These are phyloP conservation scores for Diaporthe citrichinensis DNA, from an alignment of 2,329 filamentous ascomycete genomes.

Conservation along the genomic window DNA sequence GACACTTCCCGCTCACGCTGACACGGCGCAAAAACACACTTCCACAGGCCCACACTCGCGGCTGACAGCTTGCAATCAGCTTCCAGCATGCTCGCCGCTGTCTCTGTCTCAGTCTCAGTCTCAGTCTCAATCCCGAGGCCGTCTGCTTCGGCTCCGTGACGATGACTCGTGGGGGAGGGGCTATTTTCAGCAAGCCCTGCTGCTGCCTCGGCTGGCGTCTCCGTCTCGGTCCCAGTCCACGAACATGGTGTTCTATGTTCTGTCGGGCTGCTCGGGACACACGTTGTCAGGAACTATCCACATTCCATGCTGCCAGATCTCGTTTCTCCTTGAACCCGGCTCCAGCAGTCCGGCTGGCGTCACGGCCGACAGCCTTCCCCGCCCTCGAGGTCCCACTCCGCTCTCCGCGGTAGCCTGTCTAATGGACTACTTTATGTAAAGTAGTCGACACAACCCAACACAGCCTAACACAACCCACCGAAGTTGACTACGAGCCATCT, in stretches of 20 bases:
- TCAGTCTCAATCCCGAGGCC: neutral
- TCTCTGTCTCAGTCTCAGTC: slow-evolving; percentile 22
- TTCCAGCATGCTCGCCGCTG: neutral
- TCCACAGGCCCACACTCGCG: neutral
- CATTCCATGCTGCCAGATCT: neutral
- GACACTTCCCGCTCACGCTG: neutral
- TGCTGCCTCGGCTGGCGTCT: neutral
- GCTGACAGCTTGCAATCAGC: neutral
- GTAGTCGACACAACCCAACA: neutral
- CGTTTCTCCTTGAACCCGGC: neutral
- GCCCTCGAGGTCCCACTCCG: slow-evolving; percentile 25
- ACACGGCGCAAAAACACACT: neutral
- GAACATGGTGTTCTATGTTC: too few relatives aligned
- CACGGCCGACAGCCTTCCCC: slow-evolving; percentile 35
- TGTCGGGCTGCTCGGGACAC: neutral
- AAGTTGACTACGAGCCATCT: slow-evolving; percentile 5
- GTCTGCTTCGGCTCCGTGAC: slow-evolving; percentile 7
- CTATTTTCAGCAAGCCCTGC: slow-evolving; percentile 11
- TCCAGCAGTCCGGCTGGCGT: slow-evolving; percentile 31
- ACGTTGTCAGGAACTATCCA: neutral
- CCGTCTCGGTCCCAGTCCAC: neutral
- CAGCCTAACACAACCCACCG: neutral
- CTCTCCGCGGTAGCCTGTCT: slow-evolving; percentile 3
- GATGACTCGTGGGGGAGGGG: slow-evolving; percentile 15
- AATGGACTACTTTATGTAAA: neutral